A percentile compares a stretch with the other conserved stretches of the same genome.
Evolutionary conservation across 768 basidiomycete species (phyloP).

Genomic region (Hericium rajendrae): DNA sequence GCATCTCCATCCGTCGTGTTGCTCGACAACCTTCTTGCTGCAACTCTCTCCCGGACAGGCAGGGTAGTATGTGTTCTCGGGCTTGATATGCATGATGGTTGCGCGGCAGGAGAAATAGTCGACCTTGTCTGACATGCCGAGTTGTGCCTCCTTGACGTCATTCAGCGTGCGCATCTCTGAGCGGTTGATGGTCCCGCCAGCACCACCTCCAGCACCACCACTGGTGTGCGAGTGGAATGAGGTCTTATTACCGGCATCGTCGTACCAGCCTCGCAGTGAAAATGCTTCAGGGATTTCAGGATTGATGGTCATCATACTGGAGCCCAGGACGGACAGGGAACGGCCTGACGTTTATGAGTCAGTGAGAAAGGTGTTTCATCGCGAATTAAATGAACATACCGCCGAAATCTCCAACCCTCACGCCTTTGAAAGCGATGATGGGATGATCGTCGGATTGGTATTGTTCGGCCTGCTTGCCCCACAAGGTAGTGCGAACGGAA

Average conservation of each 20-base stretch:
- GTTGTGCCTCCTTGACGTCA: constrained; percentile 69
- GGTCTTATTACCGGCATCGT: constrained; percentile 50
- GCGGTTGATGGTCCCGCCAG: constrained; percentile 48
- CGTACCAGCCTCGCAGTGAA: constrained; percentile 85
- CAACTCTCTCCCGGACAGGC: constrained; percentile 77
- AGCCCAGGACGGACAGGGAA: constrained; percentile 73
- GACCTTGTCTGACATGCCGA: constrained; percentile 66
- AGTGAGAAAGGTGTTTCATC: constrained; percentile 10
- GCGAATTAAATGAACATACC: constrained; percentile 31
- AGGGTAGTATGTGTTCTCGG: constrained; percentile 76
- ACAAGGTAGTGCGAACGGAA: constrained; percentile 79
- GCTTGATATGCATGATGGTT: constrained; percentile 82
- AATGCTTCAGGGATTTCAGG: constrained; percentile 92
- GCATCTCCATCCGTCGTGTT: constrained; percentile 72
- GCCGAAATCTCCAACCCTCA: constrained; percentile 87
- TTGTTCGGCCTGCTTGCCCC: constrained; percentile 91
- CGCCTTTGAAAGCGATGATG: constrained; percentile 89
- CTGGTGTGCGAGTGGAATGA: constrained; percentile 68
- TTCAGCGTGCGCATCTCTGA: constrained; percentile 62
- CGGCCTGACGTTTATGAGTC: constrained; percentile 40
- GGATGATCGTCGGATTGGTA: constrained; percentile 51
- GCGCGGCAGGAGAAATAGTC: constrained; percentile 78
- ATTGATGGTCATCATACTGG: constrained; percentile 73
- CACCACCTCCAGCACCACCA: constrained; percentile 26
- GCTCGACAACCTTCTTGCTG: constrained; percentile 80